These are phyloP conservation scores for Truncatella angustata DNA, from an alignment of 2,329 filamentous ascomycete species.

Conservation along the genomic window DNA sequence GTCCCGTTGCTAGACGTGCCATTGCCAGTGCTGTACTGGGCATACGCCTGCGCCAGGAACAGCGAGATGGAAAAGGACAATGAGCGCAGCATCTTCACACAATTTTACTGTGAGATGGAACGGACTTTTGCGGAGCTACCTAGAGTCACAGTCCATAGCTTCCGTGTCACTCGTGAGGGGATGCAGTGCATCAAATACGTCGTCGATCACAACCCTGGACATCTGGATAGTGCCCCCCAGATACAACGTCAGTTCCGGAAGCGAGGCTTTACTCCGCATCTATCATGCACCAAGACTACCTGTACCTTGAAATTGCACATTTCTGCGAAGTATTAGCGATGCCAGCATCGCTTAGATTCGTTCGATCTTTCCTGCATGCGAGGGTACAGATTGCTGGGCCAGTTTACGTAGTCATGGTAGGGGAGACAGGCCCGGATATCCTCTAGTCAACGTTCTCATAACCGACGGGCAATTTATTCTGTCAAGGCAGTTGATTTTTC, in stretches of 20 bases:
- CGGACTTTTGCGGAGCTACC: background rate
- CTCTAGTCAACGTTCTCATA: slow-evolving; percentile 1
- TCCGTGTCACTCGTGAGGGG: background rate
- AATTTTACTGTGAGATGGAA: background rate
- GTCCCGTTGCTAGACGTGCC: slow-evolving; percentile 9
- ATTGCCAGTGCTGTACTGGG: slow-evolving; percentile 13
- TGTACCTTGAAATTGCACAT: slow-evolving; percentile 4
- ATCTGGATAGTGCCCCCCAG: background rate
- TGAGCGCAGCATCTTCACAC: slow-evolving; percentile 19
- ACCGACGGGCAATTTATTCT: background rate
- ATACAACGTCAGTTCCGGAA: background rate
- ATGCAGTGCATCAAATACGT: background rate
- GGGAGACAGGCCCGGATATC: slow-evolving; percentile 8
- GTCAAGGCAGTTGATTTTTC: background rate
- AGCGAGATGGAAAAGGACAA: slow-evolving; percentile 14
- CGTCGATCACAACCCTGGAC: no score
- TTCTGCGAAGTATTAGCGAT: background rate
- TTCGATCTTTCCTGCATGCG: no score
- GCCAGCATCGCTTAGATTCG: no score
- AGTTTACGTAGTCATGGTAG: background rate
- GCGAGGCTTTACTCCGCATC: slow-evolving; percentile 1
- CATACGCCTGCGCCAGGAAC: slow-evolving; percentile 16
- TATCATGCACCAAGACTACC: background rate
- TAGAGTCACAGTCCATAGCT: background rate
- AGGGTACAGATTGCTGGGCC: no score